Conservation (phyloP, 345 rosid species). For the Eutrema yunnanense region DNA sequence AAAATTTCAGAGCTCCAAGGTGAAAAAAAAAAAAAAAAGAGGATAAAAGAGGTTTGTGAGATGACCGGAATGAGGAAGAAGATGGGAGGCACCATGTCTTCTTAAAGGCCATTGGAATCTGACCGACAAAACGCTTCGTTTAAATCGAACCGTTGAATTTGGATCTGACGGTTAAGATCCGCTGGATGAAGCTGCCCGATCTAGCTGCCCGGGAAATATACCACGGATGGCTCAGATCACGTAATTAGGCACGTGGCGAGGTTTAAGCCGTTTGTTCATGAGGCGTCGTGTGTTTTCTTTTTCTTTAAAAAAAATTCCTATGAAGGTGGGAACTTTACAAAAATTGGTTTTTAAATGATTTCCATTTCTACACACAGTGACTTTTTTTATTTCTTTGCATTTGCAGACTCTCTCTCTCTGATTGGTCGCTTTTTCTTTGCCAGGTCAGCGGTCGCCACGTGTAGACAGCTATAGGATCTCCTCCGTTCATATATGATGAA, state of each 20-base stretch:
- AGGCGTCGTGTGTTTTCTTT: constrained; percentile 11
- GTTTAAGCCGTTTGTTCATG: constrained; percentile 15
- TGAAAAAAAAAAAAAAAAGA: no score
- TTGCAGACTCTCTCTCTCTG: background rate
- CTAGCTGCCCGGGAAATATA: constrained; percentile 14
- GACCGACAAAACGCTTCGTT: constrained; percentile 1
- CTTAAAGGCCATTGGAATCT: constrained; percentile 26
- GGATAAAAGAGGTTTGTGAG: background rate
- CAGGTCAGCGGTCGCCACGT: constrained; percentile 25
- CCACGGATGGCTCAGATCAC: constrained; percentile 23
- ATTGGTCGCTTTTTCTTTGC: constrained; percentile 22
- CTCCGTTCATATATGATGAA: background rate
- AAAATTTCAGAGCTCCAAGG: background rate
- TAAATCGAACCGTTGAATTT: background rate
- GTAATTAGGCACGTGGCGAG: constrained; percentile 7
- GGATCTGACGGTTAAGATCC: constrained; percentile 17
- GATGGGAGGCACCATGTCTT: constrained; percentile 19
- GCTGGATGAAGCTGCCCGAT: background rate
- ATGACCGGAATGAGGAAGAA: constrained; percentile 18
- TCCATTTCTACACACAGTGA: no score
- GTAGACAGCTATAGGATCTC: constrained; percentile 7
- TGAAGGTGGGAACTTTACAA: background rate
- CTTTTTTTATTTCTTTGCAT: background rate
- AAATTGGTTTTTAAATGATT: background rate
- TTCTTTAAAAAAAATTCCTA: background rate